Percentiles rank a stretch among this genome's conserved stretches.
Conservation (phyloP, 306 rosid genomes). For the Quercus ilex region DNA sequence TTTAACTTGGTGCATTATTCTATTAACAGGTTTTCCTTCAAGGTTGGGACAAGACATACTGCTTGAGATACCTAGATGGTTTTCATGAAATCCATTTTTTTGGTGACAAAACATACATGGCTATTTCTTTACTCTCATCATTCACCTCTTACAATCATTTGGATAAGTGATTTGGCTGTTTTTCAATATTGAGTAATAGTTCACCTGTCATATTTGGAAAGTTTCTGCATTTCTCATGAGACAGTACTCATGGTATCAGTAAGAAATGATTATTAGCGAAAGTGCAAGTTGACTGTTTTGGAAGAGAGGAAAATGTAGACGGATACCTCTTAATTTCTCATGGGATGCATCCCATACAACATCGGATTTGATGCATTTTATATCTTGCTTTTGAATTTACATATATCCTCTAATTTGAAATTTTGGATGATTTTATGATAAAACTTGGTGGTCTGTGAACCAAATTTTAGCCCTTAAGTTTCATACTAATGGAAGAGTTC, state of each 20-base stretch:
- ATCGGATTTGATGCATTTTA: not conserved
- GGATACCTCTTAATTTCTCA: not conserved
- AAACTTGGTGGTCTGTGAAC: not conserved
- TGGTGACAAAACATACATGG: conserved; percentile 96
- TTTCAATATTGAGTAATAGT: not conserved
- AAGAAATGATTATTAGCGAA: not conserved
- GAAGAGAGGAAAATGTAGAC: not conserved
- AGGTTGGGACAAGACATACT: conserved; percentile 98
- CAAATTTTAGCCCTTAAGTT: not conserved
- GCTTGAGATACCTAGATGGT: conserved; percentile 76
- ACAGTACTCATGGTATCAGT: not conserved
- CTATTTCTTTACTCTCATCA: conserved; percentile 17
- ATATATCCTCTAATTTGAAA: not conserved
- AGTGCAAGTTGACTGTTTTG: not conserved
- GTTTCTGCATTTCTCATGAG: not conserved
- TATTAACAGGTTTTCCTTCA: conserved; percentile 73
- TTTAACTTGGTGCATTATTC: conserved; percentile 6
- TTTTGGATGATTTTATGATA: not conserved
- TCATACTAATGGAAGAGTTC: not conserved
- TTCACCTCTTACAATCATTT: not conserved
- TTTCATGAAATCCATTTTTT: conserved; percentile 88
- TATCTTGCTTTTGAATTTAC: not conserved
- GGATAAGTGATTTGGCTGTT: not conserved
- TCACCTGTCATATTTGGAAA: not conserved
- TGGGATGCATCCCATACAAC: not conserved